Conservation (phyloP, 2,329 filamentous ascomycete species). For the Colletotrichum sp. region DNA sequence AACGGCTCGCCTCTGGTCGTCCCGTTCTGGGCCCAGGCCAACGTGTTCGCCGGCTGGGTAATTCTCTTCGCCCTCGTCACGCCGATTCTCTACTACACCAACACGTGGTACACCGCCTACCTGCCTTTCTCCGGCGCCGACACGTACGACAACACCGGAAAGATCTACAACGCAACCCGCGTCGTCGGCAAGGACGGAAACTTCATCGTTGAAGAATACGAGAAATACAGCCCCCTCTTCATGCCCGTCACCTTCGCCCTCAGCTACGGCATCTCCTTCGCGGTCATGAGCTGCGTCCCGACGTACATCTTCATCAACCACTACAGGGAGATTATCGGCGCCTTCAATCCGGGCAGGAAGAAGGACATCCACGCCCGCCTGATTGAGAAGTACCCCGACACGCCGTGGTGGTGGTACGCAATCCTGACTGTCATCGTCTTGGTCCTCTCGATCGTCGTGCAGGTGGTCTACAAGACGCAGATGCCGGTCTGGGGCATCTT, state of each 20-base stretch:
- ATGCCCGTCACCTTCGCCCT: constrained; percentile 38
- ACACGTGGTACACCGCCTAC: constrained; percentile 61
- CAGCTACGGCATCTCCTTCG: constrained; percentile 40
- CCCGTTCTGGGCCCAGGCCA: constrained; percentile 64
- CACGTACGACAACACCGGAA: constrained; percentile 53
- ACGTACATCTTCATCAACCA: constrained; percentile 46
- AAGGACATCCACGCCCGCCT: constrained; percentile 34
- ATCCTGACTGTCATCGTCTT: constrained; percentile 35
- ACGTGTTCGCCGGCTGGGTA: constrained; percentile 66
- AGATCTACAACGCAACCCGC: constrained; percentile 53
- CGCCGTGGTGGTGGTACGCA: constrained; percentile 45
- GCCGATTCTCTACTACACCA: constrained; percentile 63
- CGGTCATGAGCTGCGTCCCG: constrained; percentile 38
- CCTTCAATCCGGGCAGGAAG: constrained; percentile 19
- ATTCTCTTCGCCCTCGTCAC: constrained; percentile 60
- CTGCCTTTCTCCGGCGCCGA: constrained; percentile 57
- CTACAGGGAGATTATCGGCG: constrained; percentile 39
- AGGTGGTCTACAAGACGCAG: constrained; percentile 58
- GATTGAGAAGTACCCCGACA: constrained; percentile 32
- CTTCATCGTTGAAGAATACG: constrained; percentile 51
- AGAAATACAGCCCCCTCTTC: constrained; percentile 47
- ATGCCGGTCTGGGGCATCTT: constrained; percentile 62
- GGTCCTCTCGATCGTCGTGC: constrained; percentile 35
- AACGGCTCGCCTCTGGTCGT: constrained; percentile 46
- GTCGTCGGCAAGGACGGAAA: constrained; percentile 48